These are phyloP conservation scores for Tylopilus cervinicoccineus DNA, from an alignment of 768 basidiomycete species.

Conservation along the genomic window DNA sequence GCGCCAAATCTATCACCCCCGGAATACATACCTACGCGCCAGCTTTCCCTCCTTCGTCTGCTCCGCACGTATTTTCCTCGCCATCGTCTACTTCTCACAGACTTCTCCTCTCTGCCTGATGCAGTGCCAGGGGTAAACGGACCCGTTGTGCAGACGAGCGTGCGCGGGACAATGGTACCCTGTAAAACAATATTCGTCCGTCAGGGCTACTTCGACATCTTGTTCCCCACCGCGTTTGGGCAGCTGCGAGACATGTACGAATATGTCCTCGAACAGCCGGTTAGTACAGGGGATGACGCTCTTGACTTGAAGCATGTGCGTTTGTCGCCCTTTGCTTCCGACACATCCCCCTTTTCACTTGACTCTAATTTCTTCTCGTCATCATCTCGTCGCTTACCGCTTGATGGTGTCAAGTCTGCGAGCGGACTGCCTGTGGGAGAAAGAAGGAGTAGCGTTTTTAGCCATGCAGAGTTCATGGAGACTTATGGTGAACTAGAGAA, in stretches of 20 bases:
- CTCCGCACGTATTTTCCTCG: constrained; percentile 83
- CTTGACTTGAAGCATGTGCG: constrained; percentile 32
- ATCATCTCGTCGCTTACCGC: constrained; percentile 48
- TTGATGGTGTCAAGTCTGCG: constrained; percentile 69
- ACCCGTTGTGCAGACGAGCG: constrained; percentile 95
- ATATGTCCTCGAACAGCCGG: constrained; percentile 63
- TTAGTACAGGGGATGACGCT: constrained; percentile 19
- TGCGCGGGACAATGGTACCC: constrained; percentile 80
- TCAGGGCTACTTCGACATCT: constrained; percentile 97
- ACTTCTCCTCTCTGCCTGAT: constrained; percentile 88
- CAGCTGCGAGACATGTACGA: constrained; percentile 89
- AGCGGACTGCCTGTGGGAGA: constrained; percentile 79
- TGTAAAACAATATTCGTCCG: constrained; percentile 88
- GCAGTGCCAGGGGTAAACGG: constrained; percentile 63
- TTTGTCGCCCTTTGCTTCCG: constrained; percentile 49
- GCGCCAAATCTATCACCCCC: constrained; percentile 83
- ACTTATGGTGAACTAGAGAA: constrained; percentile 73
- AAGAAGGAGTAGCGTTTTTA: constrained; percentile 78
- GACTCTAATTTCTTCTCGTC: constrained; percentile 70
- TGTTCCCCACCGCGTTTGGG: constrained; percentile 93
- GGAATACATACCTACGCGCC: constrained; percentile 91
- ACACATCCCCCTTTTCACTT: constrained; percentile 46
- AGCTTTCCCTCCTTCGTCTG: constrained; percentile 78
- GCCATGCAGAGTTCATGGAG: constrained; percentile 84
- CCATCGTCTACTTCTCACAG: constrained; percentile 91